These are phyloP conservation scores for Coleophoma crateriformis DNA, from an alignment of 2,329 filamentous ascomycete genomes.

Conservation along the genomic window DNA sequence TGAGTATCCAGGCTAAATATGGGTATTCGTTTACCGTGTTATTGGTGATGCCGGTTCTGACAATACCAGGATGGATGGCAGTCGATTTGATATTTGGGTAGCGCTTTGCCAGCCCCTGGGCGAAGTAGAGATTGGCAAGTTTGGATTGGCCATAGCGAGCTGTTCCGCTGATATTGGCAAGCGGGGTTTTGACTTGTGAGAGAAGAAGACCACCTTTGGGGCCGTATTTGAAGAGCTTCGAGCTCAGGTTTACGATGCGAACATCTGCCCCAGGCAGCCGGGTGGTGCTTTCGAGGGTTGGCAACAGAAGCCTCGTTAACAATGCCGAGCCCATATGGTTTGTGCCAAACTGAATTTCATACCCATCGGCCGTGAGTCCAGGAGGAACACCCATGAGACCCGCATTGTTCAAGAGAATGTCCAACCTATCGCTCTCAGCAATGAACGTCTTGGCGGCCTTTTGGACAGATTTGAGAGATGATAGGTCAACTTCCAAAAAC, in stretches of 20 bases:
- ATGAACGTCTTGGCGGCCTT: slow-evolving; percentile 31
- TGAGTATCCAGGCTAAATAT: not conserved
- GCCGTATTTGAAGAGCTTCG: not conserved
- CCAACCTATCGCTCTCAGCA: slow-evolving; percentile 28
- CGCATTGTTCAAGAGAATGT: slow-evolving; percentile 38
- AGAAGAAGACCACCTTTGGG: not conserved
- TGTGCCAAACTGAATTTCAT: slow-evolving; percentile 39
- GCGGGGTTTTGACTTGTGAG: not conserved
- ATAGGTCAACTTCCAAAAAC: slow-evolving; percentile 36
- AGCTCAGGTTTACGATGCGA: slow-evolving; percentile 1
- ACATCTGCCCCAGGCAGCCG: slow-evolving; percentile 1
- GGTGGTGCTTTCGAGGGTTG: slow-evolving; percentile 20
- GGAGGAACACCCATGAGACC: slow-evolving; percentile 34
- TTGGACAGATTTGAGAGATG: slow-evolving; percentile 35
- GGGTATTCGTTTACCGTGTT: not conserved
- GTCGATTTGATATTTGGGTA: slow-evolving; percentile 30
- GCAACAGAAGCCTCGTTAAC: slow-evolving; percentile 31
- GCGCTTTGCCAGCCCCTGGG: slow-evolving; percentile 30
- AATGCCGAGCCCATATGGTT: slow-evolving; percentile 42
- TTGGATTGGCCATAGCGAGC: slow-evolving; percentile 37
- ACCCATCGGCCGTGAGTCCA: slow-evolving; percentile 34
- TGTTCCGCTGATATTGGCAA: not conserved
- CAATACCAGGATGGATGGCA: slow-evolving; percentile 33
- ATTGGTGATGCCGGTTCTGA: slow-evolving; percentile 10
- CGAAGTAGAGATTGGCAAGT: slow-evolving; percentile 38